Conservation (phyloP, 805 yeast genomes). For the Candida wancherniae region DNA sequence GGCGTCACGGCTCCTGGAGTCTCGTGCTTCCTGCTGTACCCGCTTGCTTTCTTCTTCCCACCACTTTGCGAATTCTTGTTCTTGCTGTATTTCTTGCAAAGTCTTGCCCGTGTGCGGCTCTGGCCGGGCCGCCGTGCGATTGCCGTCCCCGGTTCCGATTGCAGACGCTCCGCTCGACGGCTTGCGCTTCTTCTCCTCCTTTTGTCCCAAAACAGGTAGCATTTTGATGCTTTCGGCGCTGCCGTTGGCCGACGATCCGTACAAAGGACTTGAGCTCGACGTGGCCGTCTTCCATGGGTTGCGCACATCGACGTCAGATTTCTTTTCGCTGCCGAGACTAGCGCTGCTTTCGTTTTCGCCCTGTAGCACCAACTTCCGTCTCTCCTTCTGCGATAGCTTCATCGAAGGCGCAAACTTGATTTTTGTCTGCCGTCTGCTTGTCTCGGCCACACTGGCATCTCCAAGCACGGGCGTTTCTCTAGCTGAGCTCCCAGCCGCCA, state of each 20-base stretch:
- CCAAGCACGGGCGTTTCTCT: conserved; percentile 9
- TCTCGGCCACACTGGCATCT: conserved; percentile 8
- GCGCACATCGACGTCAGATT: conserved; percentile 1
- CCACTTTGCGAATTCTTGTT: conserved; percentile 83
- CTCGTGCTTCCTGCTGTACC: conserved; percentile 57
- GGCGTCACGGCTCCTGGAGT: too few relatives aligned
- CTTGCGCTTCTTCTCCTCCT: conserved; percentile 1
- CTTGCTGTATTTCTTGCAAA: conserved; percentile 69
- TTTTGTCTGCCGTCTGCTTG: conserved; percentile 22
- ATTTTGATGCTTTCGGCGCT: conserved; percentile 2
- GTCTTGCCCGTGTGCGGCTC: conserved; percentile 35
- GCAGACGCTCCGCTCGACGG: conserved; percentile 28
- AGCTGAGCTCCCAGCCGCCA: too few relatives aligned
- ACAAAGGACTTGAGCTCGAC: too few relatives aligned
- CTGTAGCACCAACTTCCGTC: conserved; percentile 37
- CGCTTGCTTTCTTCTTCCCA: conserved; percentile 75
- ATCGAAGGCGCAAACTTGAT: conserved; percentile 32
- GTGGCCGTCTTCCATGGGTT: conserved; percentile 8
- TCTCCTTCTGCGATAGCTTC: conserved; percentile 56
- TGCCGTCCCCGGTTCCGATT: conserved; percentile 44
- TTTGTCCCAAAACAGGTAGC: conserved; percentile 21
- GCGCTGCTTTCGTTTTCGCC: not conserved
- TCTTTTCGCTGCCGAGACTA: not conserved
- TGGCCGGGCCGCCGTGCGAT: conserved; percentile 23
- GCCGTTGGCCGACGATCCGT: too few relatives aligned